Base-by-base conservation (phyloP, 2,329 filamentous ascomycete species). In the Microcera coccophila region DNA sequence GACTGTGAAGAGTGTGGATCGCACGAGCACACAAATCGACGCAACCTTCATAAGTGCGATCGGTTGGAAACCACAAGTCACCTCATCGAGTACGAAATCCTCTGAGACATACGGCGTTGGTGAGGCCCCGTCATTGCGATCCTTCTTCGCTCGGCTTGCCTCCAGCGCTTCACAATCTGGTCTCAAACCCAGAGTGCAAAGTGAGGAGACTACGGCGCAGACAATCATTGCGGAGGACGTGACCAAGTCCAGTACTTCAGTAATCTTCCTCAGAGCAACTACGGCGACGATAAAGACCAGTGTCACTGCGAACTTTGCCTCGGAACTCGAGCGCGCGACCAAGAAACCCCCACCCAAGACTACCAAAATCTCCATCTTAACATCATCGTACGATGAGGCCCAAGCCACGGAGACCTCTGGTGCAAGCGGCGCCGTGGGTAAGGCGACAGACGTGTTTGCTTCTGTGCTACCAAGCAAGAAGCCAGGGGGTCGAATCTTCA, bases 291-390 rank as follows among this genome's bases (percentile, higher is more conserved):
- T 97, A 22, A 78, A 81, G 54, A 95, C 90, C 1, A 86, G 79
- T 36, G 82, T 96, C 1, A 73, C 79, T 16, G 69, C 78, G 21
- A 79, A 75, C 29, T 89, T 97, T 56, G 82, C 89, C 3, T 76
- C 83, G 2, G 94, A 98, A 62, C 78, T 98, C 10, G 90, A 97
- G 68, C 81, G 94, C 48, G 93, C 94, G 14, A 98, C 94, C 1
- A 96, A 97, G 68, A 98, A 98, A 60, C 88, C 90, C 3, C 93
- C 94, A 1, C 93, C 93, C 1, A 95, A 89, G 62, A 78, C 78
- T 10, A 94, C 93, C 0, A 87, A 82, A 39, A 78, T 98, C 19
- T 85, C 91, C 5, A 87, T 97, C 24, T 68, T 98, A 37, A 96
- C 90, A 1, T 90, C 91, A 15, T 94, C 91, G 0, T 95, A 91